Percentiles rank a stretch among this genome's conserved stretches.
Evolutionary conservation across 805 yeast genomes (phyloP).

Genomic region (Yarrowia bubula): DNA sequence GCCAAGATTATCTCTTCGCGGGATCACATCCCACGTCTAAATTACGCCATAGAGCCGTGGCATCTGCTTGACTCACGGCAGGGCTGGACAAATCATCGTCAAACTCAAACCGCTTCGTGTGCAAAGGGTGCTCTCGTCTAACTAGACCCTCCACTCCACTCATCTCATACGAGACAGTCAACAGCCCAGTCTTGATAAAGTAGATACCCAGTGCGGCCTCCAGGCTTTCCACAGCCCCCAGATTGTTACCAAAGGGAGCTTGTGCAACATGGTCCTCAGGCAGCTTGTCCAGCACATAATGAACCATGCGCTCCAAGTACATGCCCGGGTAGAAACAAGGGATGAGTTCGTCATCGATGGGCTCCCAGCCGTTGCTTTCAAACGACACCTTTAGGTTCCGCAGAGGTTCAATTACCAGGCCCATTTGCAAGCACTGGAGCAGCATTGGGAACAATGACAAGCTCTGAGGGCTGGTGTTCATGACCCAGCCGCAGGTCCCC

Average conservation of each 20-base stretch:
- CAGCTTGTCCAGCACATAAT: neutral
- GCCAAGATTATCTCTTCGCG: neutral
- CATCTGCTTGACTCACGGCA: slow-evolving; percentile 4
- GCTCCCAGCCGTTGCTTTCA: slow-evolving; percentile 17
- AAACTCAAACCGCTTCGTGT: slow-evolving; percentile 9
- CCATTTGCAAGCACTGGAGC: neutral
- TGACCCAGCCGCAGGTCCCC: slow-evolving; percentile 11
- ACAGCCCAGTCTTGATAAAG: neutral
- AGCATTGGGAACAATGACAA: neutral
- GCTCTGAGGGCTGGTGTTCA: neutral
- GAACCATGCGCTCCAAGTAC: slow-evolving; percentile 15
- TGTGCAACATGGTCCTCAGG: neutral
- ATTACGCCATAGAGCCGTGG: neutral
- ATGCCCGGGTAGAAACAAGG: slow-evolving; percentile 17
- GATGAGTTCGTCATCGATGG: slow-evolving; percentile 9
- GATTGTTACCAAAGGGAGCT: neutral
- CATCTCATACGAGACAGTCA: slow-evolving; percentile 14
- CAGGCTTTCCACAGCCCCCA: slow-evolving; percentile 11
- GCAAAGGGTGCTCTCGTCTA: neutral
- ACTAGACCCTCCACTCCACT: slow-evolving; percentile 14
- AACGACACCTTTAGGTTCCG: neutral
- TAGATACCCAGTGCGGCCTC: slow-evolving; percentile 6
- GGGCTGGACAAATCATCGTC: slow-evolving; percentile 1
- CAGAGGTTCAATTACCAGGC: slow-evolving; percentile 11
- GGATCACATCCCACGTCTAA: slow-evolving; percentile 1